Base-by-base conservation (phyloP, 305 asterid genomes). In the Rubia peregrina region DNA sequence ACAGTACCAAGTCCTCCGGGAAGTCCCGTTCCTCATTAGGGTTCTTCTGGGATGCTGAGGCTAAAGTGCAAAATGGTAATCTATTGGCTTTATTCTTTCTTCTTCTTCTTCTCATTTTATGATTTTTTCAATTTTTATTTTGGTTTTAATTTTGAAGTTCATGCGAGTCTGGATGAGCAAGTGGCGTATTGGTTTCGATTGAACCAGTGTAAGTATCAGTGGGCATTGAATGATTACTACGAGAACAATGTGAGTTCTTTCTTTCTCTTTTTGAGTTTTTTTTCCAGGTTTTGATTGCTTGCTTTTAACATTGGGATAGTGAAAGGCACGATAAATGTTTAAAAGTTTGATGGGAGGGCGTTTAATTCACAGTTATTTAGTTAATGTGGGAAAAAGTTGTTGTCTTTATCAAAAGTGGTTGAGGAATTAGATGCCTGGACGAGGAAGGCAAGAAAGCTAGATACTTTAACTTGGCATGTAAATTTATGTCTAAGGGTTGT, bases 161-260 rank as follows among this genome's bases (percentile, higher is more conserved):
- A 94, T 73, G 81, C 86, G 67, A 88, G 89, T 80, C 83, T 94
- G 89, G 98, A 94, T 73, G 96, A 87, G 77, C 90, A 89, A 33
- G 96, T 91, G 68, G 96, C 98, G 3, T 89, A 88, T 81, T 94
- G 96, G 97, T 91, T 94, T 75, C 97, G 98, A 13, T 78, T 94
- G 91, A 88, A 94, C 79, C 95, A 94, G 81, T 94, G 97, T 5
- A 94, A 91, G 77, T 94, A 94, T 82, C 98, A 94, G 77, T 94
- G 98, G 98, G 98, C 98, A 44, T 81, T 91, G 79, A 91, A 91
- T 80, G 91, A 91, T 85, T 94, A 87, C 83, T 80, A 88, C 57
- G 96, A 88, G 74, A 78, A 70, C 82, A 83, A 78, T 80, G 98
- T 49, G 3, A 1, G 19, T 55, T 16, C 36, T 62, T 14, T 16